Conservation (phyloP, 2,329 filamentous ascomycete genomes). For the Fusarium humuli region DNA sequence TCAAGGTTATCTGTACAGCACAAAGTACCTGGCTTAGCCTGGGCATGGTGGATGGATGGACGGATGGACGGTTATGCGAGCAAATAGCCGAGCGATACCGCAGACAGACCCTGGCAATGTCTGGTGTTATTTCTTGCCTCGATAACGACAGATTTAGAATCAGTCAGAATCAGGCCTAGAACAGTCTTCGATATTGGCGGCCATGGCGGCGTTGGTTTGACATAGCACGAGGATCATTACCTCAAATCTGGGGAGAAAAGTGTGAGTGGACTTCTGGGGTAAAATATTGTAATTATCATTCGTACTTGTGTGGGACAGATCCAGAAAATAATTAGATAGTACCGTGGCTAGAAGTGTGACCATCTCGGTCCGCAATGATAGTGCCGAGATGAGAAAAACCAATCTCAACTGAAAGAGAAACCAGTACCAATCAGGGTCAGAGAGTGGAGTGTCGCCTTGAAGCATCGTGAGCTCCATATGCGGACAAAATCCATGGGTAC, state of each 20-base stretch:
- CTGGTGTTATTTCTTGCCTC: conserved; percentile 13
- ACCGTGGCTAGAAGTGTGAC: conserved; percentile 16
- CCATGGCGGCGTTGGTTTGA: conserved; percentile 13
- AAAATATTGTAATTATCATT: conserved; percentile 20
- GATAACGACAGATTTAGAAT: background rate
- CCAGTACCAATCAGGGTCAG: conserved; percentile 16
- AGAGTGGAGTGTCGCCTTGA: conserved; percentile 34
- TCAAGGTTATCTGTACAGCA: conserved; percentile 14
- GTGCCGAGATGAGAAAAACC: conserved; percentile 29
- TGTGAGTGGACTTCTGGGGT: conserved; percentile 46
- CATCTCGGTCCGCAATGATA: conserved; percentile 16
- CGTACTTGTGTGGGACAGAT: conserved; percentile 25
- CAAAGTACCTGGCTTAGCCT: background rate
- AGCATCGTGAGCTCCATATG: conserved; percentile 43
- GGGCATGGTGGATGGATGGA: background rate
- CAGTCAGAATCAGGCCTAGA: conserved; percentile 11
- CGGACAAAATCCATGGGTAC: conserved; percentile 31
- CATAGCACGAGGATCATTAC: conserved; percentile 25
- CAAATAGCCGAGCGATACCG: conserved; percentile 34
- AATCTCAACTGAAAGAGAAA: conserved; percentile 33
- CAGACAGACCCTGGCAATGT: background rate
- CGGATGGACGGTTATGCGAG: conserved; percentile 7
- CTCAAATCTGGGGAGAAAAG: conserved; percentile 39
- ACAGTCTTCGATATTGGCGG: conserved; percentile 15
- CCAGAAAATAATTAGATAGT: conserved; percentile 11